A percentile compares a stretch with the other conserved stretches of the same genome.
Conservation (phyloP, 2,329 filamentous ascomycete species). For the Trichoderma cornu-damae region DNA sequence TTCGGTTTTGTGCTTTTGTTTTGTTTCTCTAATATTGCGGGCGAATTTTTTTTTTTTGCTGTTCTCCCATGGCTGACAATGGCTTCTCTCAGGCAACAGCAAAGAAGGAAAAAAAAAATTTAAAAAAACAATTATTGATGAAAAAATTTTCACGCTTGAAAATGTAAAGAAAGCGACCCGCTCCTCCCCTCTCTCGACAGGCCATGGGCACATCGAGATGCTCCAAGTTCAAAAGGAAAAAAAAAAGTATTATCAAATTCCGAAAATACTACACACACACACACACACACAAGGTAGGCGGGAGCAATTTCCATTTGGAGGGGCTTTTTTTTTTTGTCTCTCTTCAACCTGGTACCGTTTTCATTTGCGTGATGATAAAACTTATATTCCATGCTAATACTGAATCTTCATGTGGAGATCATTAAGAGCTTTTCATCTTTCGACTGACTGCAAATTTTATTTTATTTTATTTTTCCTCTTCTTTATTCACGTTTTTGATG, state of each 20-base stretch:
- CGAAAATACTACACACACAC: constrained; percentile 39
- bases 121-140: too few species aligned
- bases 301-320: constrained; percentile 19
- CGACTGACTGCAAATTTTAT: constrained; percentile 65
- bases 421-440: constrained; percentile 78
- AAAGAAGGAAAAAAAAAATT: too few species aligned
- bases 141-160: neutral
- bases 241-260: constrained; percentile 45
- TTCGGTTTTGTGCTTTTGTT: constrained; percentile 20
- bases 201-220: constrained; percentile 34
- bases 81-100: neutral
- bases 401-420: constrained; percentile 63
- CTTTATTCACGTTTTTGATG: constrained; percentile 22
- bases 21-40: neutral
- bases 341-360: neutral
- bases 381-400: constrained; percentile 74
- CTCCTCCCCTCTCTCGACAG: neutral
- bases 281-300: constrained; percentile 29
- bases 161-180: constrained; percentile 13
- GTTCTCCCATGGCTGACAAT: constrained; percentile 23
- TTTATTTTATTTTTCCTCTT: too few species aligned
- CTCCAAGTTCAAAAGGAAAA: too few species aligned
- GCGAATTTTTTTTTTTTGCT: neutral
- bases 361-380: constrained; percentile 57
- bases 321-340: constrained; percentile 21